phyloP scores from a whole-genome alignment of 2,329 filamentous ascomycete species.

The Botryosphaeria agaves region DNA sequence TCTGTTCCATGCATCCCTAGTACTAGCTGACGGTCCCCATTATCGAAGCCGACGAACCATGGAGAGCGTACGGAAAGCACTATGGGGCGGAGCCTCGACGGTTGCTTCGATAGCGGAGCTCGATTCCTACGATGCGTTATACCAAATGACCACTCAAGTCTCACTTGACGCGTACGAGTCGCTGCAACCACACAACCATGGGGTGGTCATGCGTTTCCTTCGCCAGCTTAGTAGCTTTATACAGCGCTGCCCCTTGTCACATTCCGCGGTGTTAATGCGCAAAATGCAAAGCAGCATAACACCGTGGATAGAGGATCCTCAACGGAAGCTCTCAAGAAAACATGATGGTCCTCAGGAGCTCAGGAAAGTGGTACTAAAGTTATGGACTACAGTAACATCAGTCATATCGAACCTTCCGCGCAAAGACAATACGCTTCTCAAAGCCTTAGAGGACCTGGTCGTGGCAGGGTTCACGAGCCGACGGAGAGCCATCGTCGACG shows the following conservation, averaged over 20 bases:
- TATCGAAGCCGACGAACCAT: conserved; percentile 45
- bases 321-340: conserved; percentile 13
- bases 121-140: conserved; percentile 49
- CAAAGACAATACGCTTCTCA: conserved; percentile 37
- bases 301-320: conserved; percentile 43
- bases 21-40: conserved; percentile 17
- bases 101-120: conserved; percentile 18
- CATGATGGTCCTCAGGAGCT: conserved; percentile 1
- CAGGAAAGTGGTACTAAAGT: conserved; percentile 4
- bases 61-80: conserved; percentile 44
- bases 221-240: conserved; percentile 28
- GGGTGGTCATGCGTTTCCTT: conserved; percentile 31
- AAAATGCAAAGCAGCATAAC: conserved; percentile 33
- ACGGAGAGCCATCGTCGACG: conserved; percentile 31
- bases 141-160: conserved; percentile 37
- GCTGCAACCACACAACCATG: conserved; percentile 21
- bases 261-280: conserved; percentile 38
- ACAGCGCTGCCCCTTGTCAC: conserved; percentile 21
- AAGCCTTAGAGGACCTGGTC: conserved; percentile 34
- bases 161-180: conserved; percentile 38
- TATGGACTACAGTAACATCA: conserved; percentile 30
- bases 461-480: conserved; percentile 35
- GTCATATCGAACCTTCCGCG: conserved; percentile 38
- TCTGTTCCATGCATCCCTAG: conserved; percentile 1
- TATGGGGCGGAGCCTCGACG: conserved; percentile 41